Base-by-base conservation (phyloP, 164 flowering plant genomes). In the Saururus chinensis region DNA sequence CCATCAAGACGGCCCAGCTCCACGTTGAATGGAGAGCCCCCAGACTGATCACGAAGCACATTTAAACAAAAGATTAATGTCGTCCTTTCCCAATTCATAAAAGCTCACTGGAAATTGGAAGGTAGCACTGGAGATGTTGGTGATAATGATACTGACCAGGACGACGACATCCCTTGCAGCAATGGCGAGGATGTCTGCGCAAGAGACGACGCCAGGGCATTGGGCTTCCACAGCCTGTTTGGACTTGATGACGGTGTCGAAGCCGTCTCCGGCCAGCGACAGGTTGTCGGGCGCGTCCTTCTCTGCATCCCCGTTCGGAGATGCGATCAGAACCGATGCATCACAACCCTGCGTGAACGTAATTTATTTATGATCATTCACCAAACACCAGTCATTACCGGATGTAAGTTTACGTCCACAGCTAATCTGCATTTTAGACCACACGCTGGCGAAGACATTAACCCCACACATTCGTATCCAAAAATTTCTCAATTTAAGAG, bases 231-330 rank as follows among this genome's bases (percentile, higher is more conserved):
- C 85, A 0, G 93, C 91, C 63, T 67, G 70, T 59, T 87, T 89
- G 14, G 91, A 89, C 64, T 81, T 81, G 59, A 77, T 61, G 1
- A 88, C 82, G 1, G 90, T 88, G 72, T 88, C 96, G 37, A 88
- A 88, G 9, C 96, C 93, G 53, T 89, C 96, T 62, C 93, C 93
- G 0, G 93, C 89, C 0, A 87, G 82, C 0, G 93, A 85, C 0
- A 85, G 72, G 62, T 85, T 85, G 42, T 82, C 88, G 0, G 63
- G 37, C 0, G 89, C 75, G 60, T 89, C 96, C 72, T 81, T 89
- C 68, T 85, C 93, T 7, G 93, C 93, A 53, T 82, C 89, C 12
- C 78, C 75, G 53, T 77, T 84, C 20, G 82, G 73, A 1, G 95
- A 85, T 21, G 76, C 40, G 30, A 84, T 81, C 81, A 89, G 12